Conservation (phyloP, 139 green algal species). For the Chlorella ohadii region DNA sequence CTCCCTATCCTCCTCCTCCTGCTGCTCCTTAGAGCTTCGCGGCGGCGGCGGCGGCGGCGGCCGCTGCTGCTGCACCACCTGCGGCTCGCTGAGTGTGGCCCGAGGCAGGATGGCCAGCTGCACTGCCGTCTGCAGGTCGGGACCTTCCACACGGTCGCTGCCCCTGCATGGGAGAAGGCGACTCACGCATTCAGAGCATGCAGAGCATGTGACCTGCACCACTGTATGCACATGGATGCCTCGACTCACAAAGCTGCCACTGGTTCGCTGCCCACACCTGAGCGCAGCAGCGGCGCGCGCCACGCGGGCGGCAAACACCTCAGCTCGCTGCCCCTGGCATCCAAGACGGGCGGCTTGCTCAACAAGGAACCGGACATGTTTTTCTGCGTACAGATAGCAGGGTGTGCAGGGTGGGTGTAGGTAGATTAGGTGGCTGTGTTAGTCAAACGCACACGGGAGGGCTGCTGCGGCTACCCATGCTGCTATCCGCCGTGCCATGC, state of each 20-base stretch:
- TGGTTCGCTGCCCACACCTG: background rate
- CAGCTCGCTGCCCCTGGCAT: constrained; percentile 90
- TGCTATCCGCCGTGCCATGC: too few relatives aligned
- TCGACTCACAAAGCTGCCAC: too few relatives aligned
- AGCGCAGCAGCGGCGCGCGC: constrained; percentile 29
- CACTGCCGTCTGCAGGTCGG: constrained; percentile 95
- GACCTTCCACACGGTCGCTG: constrained; percentile 75
- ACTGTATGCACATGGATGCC: too few relatives aligned
- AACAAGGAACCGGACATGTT: constrained; percentile 90
- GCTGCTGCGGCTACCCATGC: too few relatives aligned
- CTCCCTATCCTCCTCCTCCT: constrained; percentile 36
- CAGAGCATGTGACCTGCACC: too few relatives aligned
- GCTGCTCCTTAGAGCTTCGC: constrained; percentile 12
- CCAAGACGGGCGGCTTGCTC: constrained; percentile 87
- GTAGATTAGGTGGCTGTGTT: too few relatives aligned
- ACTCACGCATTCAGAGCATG: too few relatives aligned
- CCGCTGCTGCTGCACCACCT: constrained; percentile 62
- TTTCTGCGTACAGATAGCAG: too few relatives aligned
- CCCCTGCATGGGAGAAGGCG: too few relatives aligned
- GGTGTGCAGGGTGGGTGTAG: too few relatives aligned
- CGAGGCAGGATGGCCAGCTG: constrained; percentile 90
- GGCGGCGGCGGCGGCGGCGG: constrained; percentile 31
- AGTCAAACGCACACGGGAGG: too few relatives aligned
- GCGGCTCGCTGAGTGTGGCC: constrained; percentile 21
- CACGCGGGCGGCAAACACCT: constrained; percentile 91